Conservation (phyloP, 2,329 filamentous ascomycete species). For the Ascomycota sp. region DNA sequence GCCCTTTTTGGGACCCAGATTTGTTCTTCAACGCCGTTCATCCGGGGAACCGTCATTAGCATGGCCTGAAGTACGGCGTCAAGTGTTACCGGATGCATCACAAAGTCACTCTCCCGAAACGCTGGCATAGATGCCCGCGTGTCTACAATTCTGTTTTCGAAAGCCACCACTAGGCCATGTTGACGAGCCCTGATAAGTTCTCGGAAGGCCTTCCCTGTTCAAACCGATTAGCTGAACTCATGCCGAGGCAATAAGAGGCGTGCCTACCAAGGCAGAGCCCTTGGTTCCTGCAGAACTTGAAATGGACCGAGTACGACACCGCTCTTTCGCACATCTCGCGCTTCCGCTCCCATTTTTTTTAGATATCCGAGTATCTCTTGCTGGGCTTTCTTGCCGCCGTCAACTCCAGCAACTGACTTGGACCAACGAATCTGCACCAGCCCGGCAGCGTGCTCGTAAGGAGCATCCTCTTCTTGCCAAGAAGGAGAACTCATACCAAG, state of each 20-base stretch:
- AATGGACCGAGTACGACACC: background rate
- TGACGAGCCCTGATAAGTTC: background rate
- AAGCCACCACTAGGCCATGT: background rate
- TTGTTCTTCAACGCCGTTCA: background rate
- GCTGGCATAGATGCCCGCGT: background rate
- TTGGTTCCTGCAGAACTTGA: background rate
- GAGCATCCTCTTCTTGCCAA: background rate
- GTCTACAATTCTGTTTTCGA: background rate
- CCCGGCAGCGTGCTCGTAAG: background rate
- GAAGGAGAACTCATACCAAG: conserved; percentile 1
- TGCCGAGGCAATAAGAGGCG: background rate
- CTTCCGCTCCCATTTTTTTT: background rate
- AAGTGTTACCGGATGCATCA: background rate
- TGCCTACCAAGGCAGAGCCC: conserved; percentile 1
- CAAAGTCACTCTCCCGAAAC: background rate
- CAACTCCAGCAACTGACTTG: background rate
- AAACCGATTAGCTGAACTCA: background rate
- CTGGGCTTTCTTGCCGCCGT: background rate
- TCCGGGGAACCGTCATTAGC: background rate
- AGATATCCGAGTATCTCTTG: background rate
- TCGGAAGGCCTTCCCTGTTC: background rate
- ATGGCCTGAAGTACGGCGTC: background rate
- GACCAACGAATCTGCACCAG: background rate
- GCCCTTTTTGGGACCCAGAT: background rate
- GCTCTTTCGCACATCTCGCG: background rate